phyloP scores from a whole-genome alignment of 139 green algal species.

The Pycnococcus provasolii region DNA sequence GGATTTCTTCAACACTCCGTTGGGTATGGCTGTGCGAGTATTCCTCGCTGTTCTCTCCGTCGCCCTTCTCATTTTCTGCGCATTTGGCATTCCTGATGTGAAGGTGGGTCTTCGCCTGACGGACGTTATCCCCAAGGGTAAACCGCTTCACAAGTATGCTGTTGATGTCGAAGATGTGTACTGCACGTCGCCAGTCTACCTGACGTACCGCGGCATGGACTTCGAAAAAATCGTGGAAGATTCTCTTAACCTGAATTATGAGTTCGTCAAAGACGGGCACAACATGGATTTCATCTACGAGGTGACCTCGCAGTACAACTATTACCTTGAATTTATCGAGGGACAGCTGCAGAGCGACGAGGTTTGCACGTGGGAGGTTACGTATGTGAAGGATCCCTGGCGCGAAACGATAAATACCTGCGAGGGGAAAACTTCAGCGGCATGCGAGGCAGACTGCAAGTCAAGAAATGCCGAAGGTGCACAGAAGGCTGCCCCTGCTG shows the following conservation, averaged over 20 bases:
- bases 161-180: background rate
- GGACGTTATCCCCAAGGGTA: slow-evolving; percentile 10
- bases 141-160: slow-evolving; percentile 13
- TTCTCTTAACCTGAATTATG: background rate
- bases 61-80: background rate
- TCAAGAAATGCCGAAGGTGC: background rate
- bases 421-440: background rate
- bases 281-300: slow-evolving; percentile 3
- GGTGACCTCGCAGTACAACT: background rate
- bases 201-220: background rate
- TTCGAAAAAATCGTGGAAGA: background rate
- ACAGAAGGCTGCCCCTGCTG: background rate
- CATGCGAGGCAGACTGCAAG: background rate
- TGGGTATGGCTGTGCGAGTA: too few relatives aligned
- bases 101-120: background rate
- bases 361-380: background rate
- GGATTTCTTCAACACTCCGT: too few relatives aligned
- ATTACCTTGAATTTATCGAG: slow-evolving; percentile 1
- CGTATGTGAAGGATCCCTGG: background rate
- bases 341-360: background rate
- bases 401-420: background rate
- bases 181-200: too few relatives aligned
- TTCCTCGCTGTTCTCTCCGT: too few relatives aligned
- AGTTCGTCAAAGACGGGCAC: slow-evolving; percentile 3
- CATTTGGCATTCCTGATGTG: slow-evolving; percentile 5